Percentiles rank a stretch among this genome's conserved stretches.
Evolutionary conservation across 345 rosid species (phyloP).

Genomic region (Aegle marmelos): DNA sequence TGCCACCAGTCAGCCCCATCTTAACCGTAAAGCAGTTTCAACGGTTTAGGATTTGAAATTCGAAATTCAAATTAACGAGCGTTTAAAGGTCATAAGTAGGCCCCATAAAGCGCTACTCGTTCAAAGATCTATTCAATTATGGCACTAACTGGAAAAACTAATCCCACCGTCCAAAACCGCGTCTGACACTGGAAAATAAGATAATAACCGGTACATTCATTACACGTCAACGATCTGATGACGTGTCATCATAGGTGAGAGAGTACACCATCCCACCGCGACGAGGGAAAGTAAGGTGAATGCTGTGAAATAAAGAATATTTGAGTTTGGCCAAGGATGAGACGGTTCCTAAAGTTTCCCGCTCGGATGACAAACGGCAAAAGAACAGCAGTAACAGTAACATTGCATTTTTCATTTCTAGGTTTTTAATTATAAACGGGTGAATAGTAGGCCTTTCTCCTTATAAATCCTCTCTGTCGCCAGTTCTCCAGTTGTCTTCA

Average conservation of each 20-base stretch:
- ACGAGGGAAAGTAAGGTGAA: neutral
- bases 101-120: neutral
- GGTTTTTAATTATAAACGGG: neutral
- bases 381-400: neutral
- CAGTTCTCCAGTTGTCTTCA: neutral
- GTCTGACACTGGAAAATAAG: neutral
- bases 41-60: conserved; percentile 15
- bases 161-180: neutral
- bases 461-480: conserved; percentile 4
- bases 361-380: conserved; percentile 12
- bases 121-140: neutral
- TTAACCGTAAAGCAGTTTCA: conserved; percentile 15
- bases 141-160: neutral
- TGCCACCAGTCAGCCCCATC: neutral
- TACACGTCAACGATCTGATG: neutral
- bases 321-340: neutral
- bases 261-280: neutral
- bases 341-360: conserved; percentile 24
- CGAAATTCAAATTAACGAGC: conserved; percentile 10
- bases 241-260: neutral
- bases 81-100: neutral
- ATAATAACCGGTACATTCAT: neutral
- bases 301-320: neutral
- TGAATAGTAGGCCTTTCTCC: neutral
- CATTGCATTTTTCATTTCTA: no score